These are phyloP conservation scores for Aspergillus wentii DNA, from an alignment of 495 filamentous ascomycete species.

Conservation along the genomic window DNA sequence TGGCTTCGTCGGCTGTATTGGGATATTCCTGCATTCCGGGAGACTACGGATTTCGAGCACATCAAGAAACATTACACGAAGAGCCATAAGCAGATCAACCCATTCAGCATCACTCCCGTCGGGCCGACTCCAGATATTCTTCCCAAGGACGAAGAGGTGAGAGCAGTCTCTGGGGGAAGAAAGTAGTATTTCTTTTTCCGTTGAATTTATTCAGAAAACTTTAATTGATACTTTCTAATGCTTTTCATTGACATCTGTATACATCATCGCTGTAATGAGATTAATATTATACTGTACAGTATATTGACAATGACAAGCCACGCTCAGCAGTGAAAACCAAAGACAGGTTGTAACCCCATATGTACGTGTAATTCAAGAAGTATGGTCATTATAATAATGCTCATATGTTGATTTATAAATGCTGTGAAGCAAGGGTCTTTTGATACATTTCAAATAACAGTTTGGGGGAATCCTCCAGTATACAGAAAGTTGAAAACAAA, in stretches of 20 bases:
- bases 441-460: not conserved
- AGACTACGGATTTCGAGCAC: constrained; percentile 65
- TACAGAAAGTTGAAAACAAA: constrained; percentile 9
- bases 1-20: constrained; percentile 69
- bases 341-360: no score
- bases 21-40: constrained; percentile 55
- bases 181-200: constrained; percentile 4
- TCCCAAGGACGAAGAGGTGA: constrained; percentile 56
- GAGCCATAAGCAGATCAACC: constrained; percentile 67
- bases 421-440: not conserved
- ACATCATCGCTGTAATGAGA: no score
- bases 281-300: no score
- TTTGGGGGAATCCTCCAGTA: constrained; percentile 1
- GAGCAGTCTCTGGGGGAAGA: constrained; percentile 40
- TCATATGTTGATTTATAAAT: no score
- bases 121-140: constrained; percentile 60
- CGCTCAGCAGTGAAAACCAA: no score
- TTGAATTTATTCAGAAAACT: not conserved
- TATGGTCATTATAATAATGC: no score
- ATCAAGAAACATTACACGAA: constrained; percentile 71
- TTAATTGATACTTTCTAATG: not conserved
- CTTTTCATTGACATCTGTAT: no score
- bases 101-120: constrained; percentile 56
- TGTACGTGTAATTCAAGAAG: no score
- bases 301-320: no score